Percentiles rank a stretch among this genome's conserved stretches.
These are phyloP conservation scores for Nicotiana benthamiana DNA, from an alignment of 257 asterid species.

Conservation along the genomic window DNA sequence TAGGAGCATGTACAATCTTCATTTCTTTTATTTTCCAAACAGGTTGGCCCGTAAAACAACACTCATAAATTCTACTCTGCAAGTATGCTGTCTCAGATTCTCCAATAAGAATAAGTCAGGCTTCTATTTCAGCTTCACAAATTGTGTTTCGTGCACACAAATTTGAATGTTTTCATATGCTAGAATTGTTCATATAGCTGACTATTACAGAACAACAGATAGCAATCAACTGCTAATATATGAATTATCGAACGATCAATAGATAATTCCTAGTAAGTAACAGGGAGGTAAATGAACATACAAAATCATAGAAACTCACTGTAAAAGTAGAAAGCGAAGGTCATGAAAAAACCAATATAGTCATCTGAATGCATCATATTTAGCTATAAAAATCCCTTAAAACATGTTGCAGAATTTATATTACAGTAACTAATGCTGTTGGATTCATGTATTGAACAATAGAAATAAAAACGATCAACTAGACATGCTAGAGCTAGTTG, in stretches of 20 bases:
- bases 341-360: background rate
- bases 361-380: background rate
- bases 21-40: too few relatives aligned
- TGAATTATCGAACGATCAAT: too few relatives aligned
- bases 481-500: background rate
- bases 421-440: background rate
- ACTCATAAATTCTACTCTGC: too few relatives aligned
- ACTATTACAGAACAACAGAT: background rate
- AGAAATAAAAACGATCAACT: background rate
- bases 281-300: background rate
- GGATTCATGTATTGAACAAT: background rate
- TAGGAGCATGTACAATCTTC: too few relatives aligned
- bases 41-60: too few relatives aligned
- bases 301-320: background rate
- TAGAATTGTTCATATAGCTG: background rate
- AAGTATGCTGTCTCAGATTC: too few relatives aligned
- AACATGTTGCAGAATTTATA: background rate
- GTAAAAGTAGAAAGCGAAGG: background rate
- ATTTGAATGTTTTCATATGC: background rate
- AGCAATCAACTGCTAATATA: background rate
- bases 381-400: background rate
- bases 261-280: too few relatives aligned
- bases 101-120: too few relatives aligned
- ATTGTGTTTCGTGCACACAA: background rate
- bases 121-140: too few relatives aligned